Percentiles rank a stretch among this genome's conserved stretches.
Evolutionary conservation across 495 filamentous ascomycete species (phyloP).

Genomic region (Massariosphaeria phaeospora): DNA sequence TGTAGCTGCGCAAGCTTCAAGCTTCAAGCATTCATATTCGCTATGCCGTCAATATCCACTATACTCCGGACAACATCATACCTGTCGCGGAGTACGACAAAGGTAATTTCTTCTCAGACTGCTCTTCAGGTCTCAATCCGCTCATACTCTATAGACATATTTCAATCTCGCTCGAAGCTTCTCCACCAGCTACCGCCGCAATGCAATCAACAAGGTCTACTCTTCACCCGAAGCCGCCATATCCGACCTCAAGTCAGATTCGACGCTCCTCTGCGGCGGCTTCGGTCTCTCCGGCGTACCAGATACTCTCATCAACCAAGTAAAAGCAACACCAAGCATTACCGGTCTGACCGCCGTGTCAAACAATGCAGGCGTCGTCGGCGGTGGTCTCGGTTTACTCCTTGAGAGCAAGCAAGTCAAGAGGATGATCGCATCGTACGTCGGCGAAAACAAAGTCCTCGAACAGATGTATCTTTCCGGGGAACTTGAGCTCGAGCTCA

Average conservation of each 20-base stretch:
- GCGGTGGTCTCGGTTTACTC: constrained; percentile 49
- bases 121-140: background rate
- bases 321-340: constrained; percentile 29
- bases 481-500: constrained; percentile 59
- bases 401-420: constrained; percentile 48
- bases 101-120: background rate
- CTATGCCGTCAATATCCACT: constrained; percentile 29
- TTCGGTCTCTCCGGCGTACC: constrained; percentile 38
- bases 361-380: constrained; percentile 59
- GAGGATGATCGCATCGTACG: constrained; percentile 56
- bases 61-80: constrained; percentile 21
- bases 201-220: constrained; percentile 42
- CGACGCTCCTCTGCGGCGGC: constrained; percentile 35
- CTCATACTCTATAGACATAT: constrained; percentile 18
- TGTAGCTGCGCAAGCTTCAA: background rate
- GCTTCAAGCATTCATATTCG: background rate
- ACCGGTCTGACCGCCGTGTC: constrained; percentile 56
- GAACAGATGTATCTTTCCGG: constrained; percentile 60
- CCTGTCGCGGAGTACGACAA: constrained; percentile 21
- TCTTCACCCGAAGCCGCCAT: constrained; percentile 36
- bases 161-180: constrained; percentile 37
- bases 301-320: constrained; percentile 35
- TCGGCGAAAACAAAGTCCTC: constrained; percentile 61
- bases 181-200: constrained; percentile 34
- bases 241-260: constrained; percentile 33